Base-by-base conservation (phyloP, 1,139 yeast genomes). In the Pichia sp. region DNA sequence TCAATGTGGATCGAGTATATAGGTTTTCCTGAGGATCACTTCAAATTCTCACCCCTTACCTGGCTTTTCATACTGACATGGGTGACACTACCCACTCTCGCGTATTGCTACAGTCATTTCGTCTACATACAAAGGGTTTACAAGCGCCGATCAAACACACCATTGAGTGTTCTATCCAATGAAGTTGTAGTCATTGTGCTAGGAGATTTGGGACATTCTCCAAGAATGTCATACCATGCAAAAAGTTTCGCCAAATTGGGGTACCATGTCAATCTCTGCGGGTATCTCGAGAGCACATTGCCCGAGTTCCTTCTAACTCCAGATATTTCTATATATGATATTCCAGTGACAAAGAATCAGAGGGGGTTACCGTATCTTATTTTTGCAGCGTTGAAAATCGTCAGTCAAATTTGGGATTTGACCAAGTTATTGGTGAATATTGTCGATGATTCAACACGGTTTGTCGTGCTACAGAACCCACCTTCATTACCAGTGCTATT, bases 121-220 rank as follows among this genome's bases (percentile, higher is more conserved):
- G 2, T 28, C 56, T 56, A 16, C 64, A 65, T 42, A 34, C 49
- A 9, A 25, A 58, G 1, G 37, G 65, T 21, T 67, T 71, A 4
- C 48, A 32, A 32, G 18, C 59, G 19, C 50, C 53, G 40, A 62
- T 62, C 12, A 21, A 22, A 5, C 25, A 38, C 22, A 22, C 19
- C 19, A 22, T 15, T 30, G 18, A 34, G 28, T 13, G 19, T 18
- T 27, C 27, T 38, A 12, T 24, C 40, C 4, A 46, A 50, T 29
- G 58, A 85, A 30, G 76, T 86, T 4, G 69, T 84, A 8, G 77
- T 91, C 20, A 70, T 85, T 41, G 98, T 91, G 2, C 64, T 93
- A 20, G 99, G 99, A 1, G 98, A 91, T 53, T 58, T 93, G 37
- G 96, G 96, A 12, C 94, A 88, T 52, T 88, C 97, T 1, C 99